Percentiles rank a stretch among this genome's conserved stretches.
Evolutionary conservation across 1,284 basidiomycete species (phyloP).

Genomic region (Sporisorium sorghi): DNA sequence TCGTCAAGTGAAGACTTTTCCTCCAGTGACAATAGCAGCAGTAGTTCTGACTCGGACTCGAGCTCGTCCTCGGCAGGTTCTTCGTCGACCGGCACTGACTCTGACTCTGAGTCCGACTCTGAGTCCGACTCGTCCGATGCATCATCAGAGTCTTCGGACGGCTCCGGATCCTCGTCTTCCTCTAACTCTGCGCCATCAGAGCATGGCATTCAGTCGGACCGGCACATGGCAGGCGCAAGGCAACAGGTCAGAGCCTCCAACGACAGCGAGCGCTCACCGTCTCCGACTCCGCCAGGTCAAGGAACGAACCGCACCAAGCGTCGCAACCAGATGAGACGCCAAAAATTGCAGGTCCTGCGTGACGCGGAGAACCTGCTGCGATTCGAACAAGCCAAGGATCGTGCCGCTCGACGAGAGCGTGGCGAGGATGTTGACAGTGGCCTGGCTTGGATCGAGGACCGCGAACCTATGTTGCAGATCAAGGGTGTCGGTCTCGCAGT

Average conservation of each 20-base stretch:
- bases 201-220: constrained; percentile 8
- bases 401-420: constrained; percentile 8
- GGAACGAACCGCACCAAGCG: constrained; percentile 51
- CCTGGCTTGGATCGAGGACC: constrained; percentile 10
- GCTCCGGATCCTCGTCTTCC: background rate
- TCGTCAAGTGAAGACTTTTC: constrained; percentile 6
- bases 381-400: constrained; percentile 10
- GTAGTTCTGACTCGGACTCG: constrained; percentile 8
- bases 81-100: background rate
- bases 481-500: background rate
- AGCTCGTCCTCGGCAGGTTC: constrained; percentile 2
- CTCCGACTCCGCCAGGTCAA: constrained; percentile 37
- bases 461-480: constrained; percentile 7
- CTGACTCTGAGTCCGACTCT: too few relatives aligned
- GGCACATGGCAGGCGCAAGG: background rate
- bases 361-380: constrained; percentile 8
- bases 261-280: background rate
- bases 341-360: constrained; percentile 13
- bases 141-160: background rate
- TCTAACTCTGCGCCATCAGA: constrained; percentile 30
- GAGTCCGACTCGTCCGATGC: constrained; percentile 2
- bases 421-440: background rate
- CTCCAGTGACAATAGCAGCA: constrained; percentile 3
- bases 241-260: background rate
- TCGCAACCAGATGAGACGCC: constrained; percentile 47